A percentile compares a stretch with the other conserved stretches of the same genome.
Evolutionary conservation across 495 filamentous ascomycete genomes (phyloP).

Genomic region (Hyphodiscus hymeniophilus): DNA sequence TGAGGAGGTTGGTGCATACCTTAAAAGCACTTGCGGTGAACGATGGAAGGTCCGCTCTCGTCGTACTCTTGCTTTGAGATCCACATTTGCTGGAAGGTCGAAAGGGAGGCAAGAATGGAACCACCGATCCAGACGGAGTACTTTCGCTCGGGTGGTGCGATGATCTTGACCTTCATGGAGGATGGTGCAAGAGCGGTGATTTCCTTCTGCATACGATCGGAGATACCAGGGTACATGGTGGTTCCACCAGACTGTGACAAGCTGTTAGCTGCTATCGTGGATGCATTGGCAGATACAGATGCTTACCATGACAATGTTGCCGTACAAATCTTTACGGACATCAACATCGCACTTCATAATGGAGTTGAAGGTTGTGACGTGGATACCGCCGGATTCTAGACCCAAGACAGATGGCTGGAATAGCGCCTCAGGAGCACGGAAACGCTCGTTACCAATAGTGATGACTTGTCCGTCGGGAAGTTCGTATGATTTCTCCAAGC

Average conservation of each 20-base stretch:
- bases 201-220: conserved; percentile 99
- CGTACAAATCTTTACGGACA: conserved; percentile 98
- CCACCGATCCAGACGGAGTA: conserved; percentile 99
- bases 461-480: conserved; percentile 99
- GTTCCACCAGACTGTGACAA: conserved; percentile 71
- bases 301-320: conserved; percentile 99
- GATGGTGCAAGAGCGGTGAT: conserved; percentile 98
- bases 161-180: conserved; percentile 99
- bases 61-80: conserved; percentile 99
- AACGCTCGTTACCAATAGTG: conserved; percentile 99
- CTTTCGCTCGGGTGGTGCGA: conserved; percentile 94
- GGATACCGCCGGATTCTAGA: conserved; percentile 97
- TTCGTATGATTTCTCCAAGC: conserved; percentile 99
- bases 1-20: conserved; percentile 31
- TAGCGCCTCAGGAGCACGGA: conserved; percentile 98
- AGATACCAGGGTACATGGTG: conserved; percentile 99
- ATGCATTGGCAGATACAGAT: conserved; percentile 1
- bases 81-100: conserved; percentile 99
- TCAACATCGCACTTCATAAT: conserved; percentile 99
- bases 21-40: conserved; percentile 99
- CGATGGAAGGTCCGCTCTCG: conserved; percentile 97
- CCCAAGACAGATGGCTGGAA: conserved; percentile 98
- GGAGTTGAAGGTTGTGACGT: conserved; percentile 99
- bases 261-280: conserved; percentile 32
- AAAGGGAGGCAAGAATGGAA: conserved; percentile 97